A percentile compares a stretch with the other conserved stretches of the same genome.
phyloP scores from a whole-genome alignment of 2,329 filamentous ascomycete species.

The Didymella pomorum region DNA sequence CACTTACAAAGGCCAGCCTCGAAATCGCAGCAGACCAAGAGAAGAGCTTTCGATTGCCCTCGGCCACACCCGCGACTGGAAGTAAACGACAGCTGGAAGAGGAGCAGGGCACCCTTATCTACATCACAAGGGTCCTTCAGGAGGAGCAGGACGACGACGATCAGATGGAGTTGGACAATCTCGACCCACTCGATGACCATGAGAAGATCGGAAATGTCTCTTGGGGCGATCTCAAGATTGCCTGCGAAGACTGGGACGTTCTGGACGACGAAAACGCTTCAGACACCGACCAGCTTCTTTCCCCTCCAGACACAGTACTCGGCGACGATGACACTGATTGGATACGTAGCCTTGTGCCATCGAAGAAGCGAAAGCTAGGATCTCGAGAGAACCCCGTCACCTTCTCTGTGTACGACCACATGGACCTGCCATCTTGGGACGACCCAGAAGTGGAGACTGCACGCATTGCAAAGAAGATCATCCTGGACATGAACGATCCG shows the following conservation, averaged over 20 bases:
- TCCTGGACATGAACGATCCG: constrained; percentile 87
- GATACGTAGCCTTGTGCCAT: constrained; percentile 51
- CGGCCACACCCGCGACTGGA: constrained; percentile 61
- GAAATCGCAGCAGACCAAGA: constrained; percentile 88
- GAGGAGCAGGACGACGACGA: constrained; percentile 55
- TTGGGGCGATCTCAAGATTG: constrained; percentile 80
- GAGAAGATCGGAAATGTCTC: constrained; percentile 78
- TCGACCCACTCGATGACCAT: constrained; percentile 63
- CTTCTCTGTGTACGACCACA: constrained; percentile 50
- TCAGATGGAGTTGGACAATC: constrained; percentile 57
- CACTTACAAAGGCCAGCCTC: constrained; percentile 86
- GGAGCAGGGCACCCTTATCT: constrained; percentile 65
- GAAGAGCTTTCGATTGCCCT: constrained; percentile 78
- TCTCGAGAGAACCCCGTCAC: constrained; percentile 31
- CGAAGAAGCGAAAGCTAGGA: constrained; percentile 72
- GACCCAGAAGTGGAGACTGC: constrained; percentile 78
- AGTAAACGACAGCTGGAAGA: constrained; percentile 55
- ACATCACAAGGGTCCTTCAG: constrained; percentile 53
- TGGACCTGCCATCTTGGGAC: constrained; percentile 71
- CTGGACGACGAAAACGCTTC: constrained; percentile 51
- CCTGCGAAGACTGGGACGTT: constrained; percentile 86
- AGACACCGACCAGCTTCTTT: constrained; percentile 39
- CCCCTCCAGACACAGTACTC: constrained; percentile 35
- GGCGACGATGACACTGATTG: constrained; percentile 42
- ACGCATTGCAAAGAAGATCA: constrained; percentile 77